Conservation (phyloP, 306 rosid genomes). For the Adenanthera pavonina region DNA sequence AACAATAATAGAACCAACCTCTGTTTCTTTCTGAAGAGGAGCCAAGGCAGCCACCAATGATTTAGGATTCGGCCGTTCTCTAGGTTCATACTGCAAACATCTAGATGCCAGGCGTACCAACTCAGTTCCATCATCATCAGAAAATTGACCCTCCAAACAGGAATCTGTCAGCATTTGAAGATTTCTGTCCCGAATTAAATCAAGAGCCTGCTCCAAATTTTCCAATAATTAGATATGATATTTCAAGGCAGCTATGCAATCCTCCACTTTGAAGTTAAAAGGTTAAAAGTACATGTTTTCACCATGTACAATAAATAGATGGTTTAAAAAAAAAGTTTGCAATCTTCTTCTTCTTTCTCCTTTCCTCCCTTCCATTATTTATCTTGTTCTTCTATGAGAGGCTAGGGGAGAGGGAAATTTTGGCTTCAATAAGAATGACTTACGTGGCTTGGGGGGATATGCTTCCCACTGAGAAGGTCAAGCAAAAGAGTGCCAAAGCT, state of each 20-base stretch:
- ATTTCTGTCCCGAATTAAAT: conserved; percentile 59
- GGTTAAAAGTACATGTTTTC: not conserved
- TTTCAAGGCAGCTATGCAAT: conserved; percentile 21
- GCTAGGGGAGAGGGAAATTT: not conserved
- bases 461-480: conserved; percentile 67
- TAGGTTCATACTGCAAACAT: conserved; percentile 61
- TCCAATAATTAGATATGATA: conserved; percentile 28
- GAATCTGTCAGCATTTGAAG: conserved; percentile 67
- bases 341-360: conserved; percentile 1
- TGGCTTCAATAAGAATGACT: conserved; percentile 32
- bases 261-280: not conserved
- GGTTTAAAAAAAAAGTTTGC: not conserved
- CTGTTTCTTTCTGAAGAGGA: conserved; percentile 64
- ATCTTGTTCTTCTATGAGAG: not conserved
- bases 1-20: conserved; percentile 42
- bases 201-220: conserved; percentile 54
- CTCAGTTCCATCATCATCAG: conserved; percentile 61
- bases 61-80: conserved; percentile 62
- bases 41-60: conserved; percentile 60
- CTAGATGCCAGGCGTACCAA: conserved; percentile 56
- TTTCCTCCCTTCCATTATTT: not conserved
- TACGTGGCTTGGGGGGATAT: conserved; percentile 66
- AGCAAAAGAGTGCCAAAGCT: conserved; percentile 67
- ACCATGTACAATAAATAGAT: not conserved
- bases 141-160: conserved; percentile 62